A percentile compares a stretch with the other conserved stretches of the same genome.
phyloP scores from a whole-genome alignment of 225 moss, liverwort and hornwort species.

The Marchantia paleacea region DNA sequence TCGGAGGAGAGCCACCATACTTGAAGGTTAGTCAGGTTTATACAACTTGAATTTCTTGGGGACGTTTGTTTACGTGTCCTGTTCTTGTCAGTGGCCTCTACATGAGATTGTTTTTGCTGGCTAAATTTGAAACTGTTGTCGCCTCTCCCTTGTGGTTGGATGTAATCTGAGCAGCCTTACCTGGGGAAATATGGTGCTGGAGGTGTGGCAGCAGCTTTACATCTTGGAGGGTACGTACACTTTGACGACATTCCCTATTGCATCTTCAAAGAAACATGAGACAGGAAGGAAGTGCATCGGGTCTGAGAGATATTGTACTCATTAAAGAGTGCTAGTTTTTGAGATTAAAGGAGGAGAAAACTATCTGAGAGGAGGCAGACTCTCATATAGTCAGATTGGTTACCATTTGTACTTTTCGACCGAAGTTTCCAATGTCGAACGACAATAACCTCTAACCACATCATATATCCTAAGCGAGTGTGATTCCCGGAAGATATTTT shows the following conservation, averaged over 20 bases:
- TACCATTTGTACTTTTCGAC: too few species aligned
- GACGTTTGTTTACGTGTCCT: neutral
- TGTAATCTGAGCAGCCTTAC: slow-evolving; percentile 50
- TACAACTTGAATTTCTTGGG: neutral
- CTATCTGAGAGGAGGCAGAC: too few species aligned
- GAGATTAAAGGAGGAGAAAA: too few species aligned
- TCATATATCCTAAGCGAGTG: too few species aligned
- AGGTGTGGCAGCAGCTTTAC: slow-evolving; percentile 70
- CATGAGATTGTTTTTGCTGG: neutral
- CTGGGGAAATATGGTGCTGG: slow-evolving; percentile 86
- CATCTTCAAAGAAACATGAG: neutral
- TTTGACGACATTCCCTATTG: neutral
- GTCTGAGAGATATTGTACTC: neutral
- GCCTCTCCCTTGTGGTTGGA: neutral
- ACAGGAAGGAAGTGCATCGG: neutral
- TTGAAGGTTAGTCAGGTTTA: slow-evolving; percentile 44
- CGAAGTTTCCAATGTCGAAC: too few species aligned
- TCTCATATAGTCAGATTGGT: too few species aligned
- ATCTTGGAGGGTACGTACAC: slow-evolving; percentile 52
- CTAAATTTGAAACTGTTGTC: neutral
- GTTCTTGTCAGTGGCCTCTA: neutral
- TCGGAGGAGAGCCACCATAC: slow-evolving; percentile 69
- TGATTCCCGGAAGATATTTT: too few species aligned
- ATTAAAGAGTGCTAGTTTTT: too few species aligned
- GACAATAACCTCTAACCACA: too few species aligned